Evolutionary conservation across 2,329 filamentous ascomycete species (phyloP).

Genomic region (Graphilbum ipis-grandicollis): DNA sequence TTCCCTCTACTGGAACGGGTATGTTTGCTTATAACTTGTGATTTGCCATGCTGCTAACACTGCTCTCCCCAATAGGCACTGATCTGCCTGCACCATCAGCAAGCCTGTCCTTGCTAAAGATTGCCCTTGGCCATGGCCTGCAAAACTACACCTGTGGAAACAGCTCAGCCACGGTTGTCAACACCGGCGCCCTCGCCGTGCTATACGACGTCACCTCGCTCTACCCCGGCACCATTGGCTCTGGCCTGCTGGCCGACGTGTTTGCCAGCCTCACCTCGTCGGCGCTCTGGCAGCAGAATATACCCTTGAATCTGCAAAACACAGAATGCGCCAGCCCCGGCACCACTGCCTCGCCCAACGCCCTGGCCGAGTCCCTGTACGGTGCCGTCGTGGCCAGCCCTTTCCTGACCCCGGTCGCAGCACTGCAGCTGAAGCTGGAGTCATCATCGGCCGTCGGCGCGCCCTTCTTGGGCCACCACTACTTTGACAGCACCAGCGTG

Average conservation of each 20-base stretch:
- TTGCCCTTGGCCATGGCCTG: conserved; percentile 45
- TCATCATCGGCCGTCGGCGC: too few relatives aligned
- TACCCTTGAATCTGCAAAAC: conserved; percentile 30
- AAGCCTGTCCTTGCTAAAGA: conserved; percentile 27
- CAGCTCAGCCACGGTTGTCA: conserved; percentile 16
- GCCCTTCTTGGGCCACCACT: conserved; percentile 45
- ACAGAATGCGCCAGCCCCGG: conserved; percentile 13
- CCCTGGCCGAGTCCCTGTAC: conserved; percentile 15
- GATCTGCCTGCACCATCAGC: conserved; percentile 26
- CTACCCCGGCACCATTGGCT: conserved; percentile 25
- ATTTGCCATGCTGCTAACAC: too few relatives aligned
- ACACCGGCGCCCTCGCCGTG: conserved; percentile 37
- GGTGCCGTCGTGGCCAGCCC: conserved; percentile 27
- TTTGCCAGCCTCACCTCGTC: conserved; percentile 23
- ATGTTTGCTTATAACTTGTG: too few relatives aligned
- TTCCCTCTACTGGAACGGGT: conserved; percentile 17
- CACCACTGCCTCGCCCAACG: conserved; percentile 8
- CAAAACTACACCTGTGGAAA: conserved; percentile 49
- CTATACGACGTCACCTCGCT: conserved; percentile 38
- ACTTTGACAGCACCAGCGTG: conserved; percentile 34
- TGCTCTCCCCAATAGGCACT: conserved; percentile 13
- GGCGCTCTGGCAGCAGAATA: conserved; percentile 21
- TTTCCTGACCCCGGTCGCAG: conserved; percentile 21
- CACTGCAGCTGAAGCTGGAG: too few relatives aligned
- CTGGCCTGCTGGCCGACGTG: conserved; percentile 18